Percentiles rank a stretch among this genome's conserved stretches.
phyloP scores from a whole-genome alignment of 345 rosid genomes.

The Eutrema heterophyllum region DNA sequence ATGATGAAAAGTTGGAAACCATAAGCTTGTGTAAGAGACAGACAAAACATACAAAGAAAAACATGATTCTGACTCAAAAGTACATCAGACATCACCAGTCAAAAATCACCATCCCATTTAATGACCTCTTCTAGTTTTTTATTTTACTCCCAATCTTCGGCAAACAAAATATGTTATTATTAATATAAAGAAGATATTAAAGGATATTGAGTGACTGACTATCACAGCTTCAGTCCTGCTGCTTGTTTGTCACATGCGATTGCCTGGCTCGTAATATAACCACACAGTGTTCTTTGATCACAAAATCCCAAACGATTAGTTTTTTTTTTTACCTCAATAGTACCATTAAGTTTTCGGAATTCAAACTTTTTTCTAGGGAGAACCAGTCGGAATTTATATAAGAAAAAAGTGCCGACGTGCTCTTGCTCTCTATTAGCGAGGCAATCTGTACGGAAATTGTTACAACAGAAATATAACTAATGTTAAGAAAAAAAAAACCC shows the following conservation, averaged over 20 bases:
- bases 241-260: constrained; percentile 33
- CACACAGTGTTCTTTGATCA: constrained; percentile 7
- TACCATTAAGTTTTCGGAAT: too few species aligned
- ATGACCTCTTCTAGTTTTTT: constrained; percentile 5
- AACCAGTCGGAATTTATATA: too few species aligned
- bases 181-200: neutral
- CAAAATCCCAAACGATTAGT: constrained; percentile 4
- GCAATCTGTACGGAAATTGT: too few species aligned
- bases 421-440: too few species aligned
- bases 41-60: constrained; percentile 25
- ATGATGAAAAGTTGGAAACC: constrained; percentile 27
- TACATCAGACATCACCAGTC: constrained; percentile 13
- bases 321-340: neutral
- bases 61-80: constrained; percentile 22
- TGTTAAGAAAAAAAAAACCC: too few species aligned
- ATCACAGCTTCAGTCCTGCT: constrained; percentile 26
- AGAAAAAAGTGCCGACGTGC: too few species aligned
- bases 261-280: constrained; percentile 19
- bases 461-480: too few species aligned
- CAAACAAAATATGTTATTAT: neutral
- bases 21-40: constrained; percentile 21
- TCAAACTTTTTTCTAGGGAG: too few species aligned
- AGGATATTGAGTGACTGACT: constrained; percentile 16
- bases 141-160: neutral
- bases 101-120: constrained; percentile 28